Conservation (phyloP, 169 alveolate species). For the Plasmodium gallinaceum region DNA sequence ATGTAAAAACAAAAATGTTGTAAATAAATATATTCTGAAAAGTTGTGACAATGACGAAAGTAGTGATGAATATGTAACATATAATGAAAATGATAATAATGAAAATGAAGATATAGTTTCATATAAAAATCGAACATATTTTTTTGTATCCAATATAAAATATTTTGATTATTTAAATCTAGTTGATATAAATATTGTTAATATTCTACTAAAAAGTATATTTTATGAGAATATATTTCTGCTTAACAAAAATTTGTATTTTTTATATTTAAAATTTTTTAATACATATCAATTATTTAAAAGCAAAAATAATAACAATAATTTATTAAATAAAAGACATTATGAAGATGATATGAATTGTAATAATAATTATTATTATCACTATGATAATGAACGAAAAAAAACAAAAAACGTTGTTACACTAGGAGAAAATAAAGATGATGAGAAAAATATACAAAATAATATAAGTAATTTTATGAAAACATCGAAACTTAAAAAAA, state of each 20-base stretch:
- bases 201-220: constrained; percentile 30
- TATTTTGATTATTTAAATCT: constrained; percentile 50
- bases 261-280: constrained; percentile 6
- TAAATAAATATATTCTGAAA: not conserved
- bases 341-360: too few relatives aligned
- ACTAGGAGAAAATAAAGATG: not conserved
- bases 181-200: constrained; percentile 35
- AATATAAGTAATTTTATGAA: too few relatives aligned
- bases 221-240: constrained; percentile 51
- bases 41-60: not conserved
- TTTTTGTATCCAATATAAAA: constrained; percentile 28
- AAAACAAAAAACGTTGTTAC: not conserved
- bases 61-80: not conserved
- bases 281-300: not conserved
- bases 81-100: not conserved
- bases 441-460: not conserved
- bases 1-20: not conserved
- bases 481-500: too few relatives aligned
- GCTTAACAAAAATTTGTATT: constrained; percentile 18
- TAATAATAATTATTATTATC: too few relatives aligned
- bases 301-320: not conserved
- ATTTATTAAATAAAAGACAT: not conserved
- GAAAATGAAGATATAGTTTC: constrained; percentile 4
- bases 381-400: too few relatives aligned
- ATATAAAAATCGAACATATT: constrained; percentile 1